Conservation (phyloP, 176 grass and related monocot genomes). For the Olyra latifolia region DNA sequence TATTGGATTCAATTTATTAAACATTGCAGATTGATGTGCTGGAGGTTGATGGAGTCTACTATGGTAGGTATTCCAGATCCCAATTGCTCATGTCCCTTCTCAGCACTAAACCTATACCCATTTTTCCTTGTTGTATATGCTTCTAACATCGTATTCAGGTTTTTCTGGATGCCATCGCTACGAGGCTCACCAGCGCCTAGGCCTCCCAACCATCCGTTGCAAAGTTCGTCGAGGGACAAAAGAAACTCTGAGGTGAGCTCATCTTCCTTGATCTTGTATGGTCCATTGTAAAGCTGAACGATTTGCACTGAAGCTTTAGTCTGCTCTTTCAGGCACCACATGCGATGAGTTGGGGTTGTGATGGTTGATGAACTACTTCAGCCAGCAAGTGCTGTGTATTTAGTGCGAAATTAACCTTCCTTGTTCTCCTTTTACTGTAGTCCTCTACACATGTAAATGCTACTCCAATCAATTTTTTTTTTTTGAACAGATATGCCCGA, state of each 20-base stretch:
- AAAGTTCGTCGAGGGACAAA: slow-evolving; percentile 88
- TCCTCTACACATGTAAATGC: slow-evolving; percentile 31
- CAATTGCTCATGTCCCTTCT: neutral
- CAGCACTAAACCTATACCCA: neutral
- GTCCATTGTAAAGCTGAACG: neutral
- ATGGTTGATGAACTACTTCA: neutral
- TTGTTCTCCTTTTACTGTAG: slow-evolving; percentile 9
- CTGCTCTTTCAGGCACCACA: slow-evolving; percentile 64
- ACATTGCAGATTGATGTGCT: slow-evolving; percentile 88
- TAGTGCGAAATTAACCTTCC: neutral
- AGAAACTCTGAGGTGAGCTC: slow-evolving; percentile 73
- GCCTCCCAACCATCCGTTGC: slow-evolving; percentile 83
- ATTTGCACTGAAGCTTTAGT: neutral
- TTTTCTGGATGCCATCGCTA: slow-evolving; percentile 97
- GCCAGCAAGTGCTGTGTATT: neutral
- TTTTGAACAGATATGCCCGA: neutral
- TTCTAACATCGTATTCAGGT: slow-evolving; percentile 43
- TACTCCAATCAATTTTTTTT: neutral
- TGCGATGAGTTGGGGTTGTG: slow-evolving; percentile 49
- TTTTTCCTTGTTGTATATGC: slow-evolving; percentile 23
- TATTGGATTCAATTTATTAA: slow-evolving; percentile 24
- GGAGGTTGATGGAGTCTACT: slow-evolving; percentile 86
- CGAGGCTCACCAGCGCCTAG: slow-evolving; percentile 88
- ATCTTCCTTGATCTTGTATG: neutral
- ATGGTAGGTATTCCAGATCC: slow-evolving; percentile 47